Evolutionary conservation across 1,284 basidiomycete species (phyloP).

Genomic region (Rhodotorula mucilaginosa): DNA sequence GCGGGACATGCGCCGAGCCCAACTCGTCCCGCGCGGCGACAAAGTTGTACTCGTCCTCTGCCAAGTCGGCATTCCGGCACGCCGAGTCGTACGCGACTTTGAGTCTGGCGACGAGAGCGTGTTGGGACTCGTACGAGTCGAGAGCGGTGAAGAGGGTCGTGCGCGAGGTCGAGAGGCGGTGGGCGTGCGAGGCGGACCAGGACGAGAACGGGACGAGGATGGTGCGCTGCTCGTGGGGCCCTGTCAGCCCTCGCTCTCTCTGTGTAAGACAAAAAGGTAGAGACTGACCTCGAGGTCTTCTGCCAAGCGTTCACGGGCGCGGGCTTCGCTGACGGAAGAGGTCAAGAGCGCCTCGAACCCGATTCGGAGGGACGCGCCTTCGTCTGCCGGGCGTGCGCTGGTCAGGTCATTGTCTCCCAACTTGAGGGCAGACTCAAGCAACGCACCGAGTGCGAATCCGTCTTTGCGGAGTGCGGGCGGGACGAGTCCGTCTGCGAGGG

Average conservation of each 20-base stretch:
- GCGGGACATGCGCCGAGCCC: background rate
- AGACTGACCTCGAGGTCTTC: conserved; percentile 29
- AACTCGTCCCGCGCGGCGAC: conserved; percentile 12
- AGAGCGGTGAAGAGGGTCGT: conserved; percentile 15
- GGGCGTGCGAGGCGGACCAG: conserved; percentile 34
- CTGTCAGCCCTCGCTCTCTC: background rate
- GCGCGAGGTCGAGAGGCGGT: conserved; percentile 18
- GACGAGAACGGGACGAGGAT: conserved; percentile 33
- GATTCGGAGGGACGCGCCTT: conserved; percentile 27
- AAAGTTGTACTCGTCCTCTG: conserved; percentile 37
- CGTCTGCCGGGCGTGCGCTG: conserved; percentile 19
- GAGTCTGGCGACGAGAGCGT: conserved; percentile 6
- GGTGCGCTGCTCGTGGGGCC: conserved; percentile 6
- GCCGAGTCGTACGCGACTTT: conserved; percentile 27
- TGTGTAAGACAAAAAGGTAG: background rate
- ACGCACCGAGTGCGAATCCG: conserved; percentile 27
- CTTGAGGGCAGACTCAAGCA: too few relatives aligned
- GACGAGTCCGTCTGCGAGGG: conserved; percentile 4
- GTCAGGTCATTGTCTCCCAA: too few relatives aligned
- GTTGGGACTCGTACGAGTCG: conserved; percentile 17
- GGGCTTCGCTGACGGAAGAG: conserved; percentile 20
- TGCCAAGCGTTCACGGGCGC: conserved; percentile 20
- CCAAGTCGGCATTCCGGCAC: conserved; percentile 22
- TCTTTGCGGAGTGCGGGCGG: conserved; percentile 27
- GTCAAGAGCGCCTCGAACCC: conserved; percentile 36